A percentile compares a stretch with the other conserved stretches of the same genome.
Evolutionary conservation across 345 rosid genomes (phyloP).

Genomic region (Citropsis articulata): DNA sequence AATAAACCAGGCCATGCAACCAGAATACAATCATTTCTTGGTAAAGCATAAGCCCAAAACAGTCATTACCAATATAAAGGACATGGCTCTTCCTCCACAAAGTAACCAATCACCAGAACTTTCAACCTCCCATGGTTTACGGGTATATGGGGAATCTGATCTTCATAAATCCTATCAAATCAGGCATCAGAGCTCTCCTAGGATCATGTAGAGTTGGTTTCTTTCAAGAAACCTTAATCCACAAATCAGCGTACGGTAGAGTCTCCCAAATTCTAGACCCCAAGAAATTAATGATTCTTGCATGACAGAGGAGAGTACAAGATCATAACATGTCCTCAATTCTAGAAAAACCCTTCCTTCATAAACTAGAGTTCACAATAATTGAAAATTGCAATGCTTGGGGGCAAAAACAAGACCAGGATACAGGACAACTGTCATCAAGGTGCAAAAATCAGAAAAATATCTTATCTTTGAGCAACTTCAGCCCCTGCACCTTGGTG

Average conservation of each 20-base stretch:
- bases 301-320: not conserved
- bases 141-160: not conserved
- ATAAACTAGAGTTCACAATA: not conserved
- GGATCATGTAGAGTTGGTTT: not conserved
- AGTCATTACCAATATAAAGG: not conserved
- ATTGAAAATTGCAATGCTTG: not conserved
- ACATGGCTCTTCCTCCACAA: not conserved
- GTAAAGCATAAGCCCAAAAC: not conserved
- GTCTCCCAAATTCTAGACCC: not conserved
- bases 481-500: not conserved
- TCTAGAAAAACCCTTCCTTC: not conserved
- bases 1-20: not conserved
- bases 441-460: not conserved
- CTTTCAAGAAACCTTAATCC: not conserved
- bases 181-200: not conserved
- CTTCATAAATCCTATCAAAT: not conserved
- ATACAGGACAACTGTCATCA: not conserved
- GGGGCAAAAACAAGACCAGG: not conserved
- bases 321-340: not conserved
- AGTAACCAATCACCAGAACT: not conserved
- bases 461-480: not conserved
- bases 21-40: not conserved
- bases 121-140: not conserved
- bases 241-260: not conserved
- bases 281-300: not conserved